Conservation (phyloP, 2,329 filamentous ascomycete genomes). For the Alternaria postmessia region DNA sequence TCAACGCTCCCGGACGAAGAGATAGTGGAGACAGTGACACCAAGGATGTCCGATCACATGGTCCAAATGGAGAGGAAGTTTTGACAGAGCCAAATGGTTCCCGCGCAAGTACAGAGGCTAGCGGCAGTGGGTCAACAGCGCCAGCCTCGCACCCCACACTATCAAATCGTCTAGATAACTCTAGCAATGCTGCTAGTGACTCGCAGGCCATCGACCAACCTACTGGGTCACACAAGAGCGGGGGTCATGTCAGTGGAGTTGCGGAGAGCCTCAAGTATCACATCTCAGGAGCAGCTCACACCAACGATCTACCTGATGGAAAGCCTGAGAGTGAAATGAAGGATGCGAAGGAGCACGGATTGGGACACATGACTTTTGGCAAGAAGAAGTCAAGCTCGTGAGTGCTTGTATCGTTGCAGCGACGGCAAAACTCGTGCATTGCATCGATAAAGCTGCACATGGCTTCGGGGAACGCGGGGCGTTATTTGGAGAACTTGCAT, state of each 20-base stretch:
- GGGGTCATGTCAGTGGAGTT: constrained; percentile 27
- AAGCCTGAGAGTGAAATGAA: constrained; percentile 52
- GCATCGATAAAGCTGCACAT: background rate
- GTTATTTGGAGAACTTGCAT: constrained; percentile 15
- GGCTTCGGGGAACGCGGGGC: constrained; percentile 10
- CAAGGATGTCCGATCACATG: constrained; percentile 52
- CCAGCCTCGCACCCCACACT: constrained; percentile 20
- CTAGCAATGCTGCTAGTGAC: constrained; percentile 10
- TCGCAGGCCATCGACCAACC: constrained; percentile 11
- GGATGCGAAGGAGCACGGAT: constrained; percentile 42
- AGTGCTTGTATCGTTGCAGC: background rate
- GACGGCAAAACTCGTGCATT: background rate
- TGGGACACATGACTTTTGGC: constrained; percentile 42
- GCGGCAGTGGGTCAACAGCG: constrained; percentile 25
- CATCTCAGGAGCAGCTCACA: constrained; percentile 44
- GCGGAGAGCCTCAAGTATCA: constrained; percentile 42
- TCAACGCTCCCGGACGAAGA: constrained; percentile 37
- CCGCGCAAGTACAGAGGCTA: constrained; percentile 21
- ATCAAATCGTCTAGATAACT: constrained; percentile 28
- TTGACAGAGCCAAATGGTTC: constrained; percentile 37
- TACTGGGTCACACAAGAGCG: constrained; percentile 29
- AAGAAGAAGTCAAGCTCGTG: constrained; percentile 33
- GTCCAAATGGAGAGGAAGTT: constrained; percentile 44
- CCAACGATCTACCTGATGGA: constrained; percentile 54
- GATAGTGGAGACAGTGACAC: constrained; percentile 48